Evolutionary conservation across 495 filamentous ascomycete genomes (phyloP), one percentile per base, ranked within the genome.

Genomic region (Hypoxylon subgilvum): DNA sequence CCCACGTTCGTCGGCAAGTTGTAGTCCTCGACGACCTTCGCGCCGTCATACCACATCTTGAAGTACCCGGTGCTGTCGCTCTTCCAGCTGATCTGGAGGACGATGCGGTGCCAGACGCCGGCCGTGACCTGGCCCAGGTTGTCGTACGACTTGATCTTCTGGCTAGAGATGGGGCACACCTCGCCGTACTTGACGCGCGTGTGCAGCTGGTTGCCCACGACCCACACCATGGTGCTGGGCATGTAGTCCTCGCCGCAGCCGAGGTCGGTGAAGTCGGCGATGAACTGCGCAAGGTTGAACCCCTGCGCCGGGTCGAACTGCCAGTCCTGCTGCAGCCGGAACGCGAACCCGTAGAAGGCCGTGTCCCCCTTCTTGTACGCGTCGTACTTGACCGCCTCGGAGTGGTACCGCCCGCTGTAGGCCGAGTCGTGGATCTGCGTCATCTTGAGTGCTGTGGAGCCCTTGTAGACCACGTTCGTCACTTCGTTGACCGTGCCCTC

Each of bases 261-360:
- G 3, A 73, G 69, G 49, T 77, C 72, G 1, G 61, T 62, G 61
- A 83, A 82, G 54, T 82, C 72, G 49, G 79, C 79, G 58, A 84
- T 84, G 67, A 82, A 84, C 54, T 84, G 82, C 0, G 76, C 79
- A 36, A 83, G 49, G 60, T 83, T 81, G 66, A 77, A 84, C 19
- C 57, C 69, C 62, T 83, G 80, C 0, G 73, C 69, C 16, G 75
- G 73, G 19, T 51, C 46, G 60, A 78, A 79, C 51, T 83, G 66
- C 82, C 82, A 84, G 62, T 69, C 27, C 2, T 77, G 56, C 43
- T 75, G 69, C 4, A 84, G 74, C 6, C 77, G 74, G 71, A 84
- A 84, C 2, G 70, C 69, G 59, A 84, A 84, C 7, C 82, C 81
- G 67, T 84, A 84, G 69, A 79, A 81, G 1, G 76, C 78, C 6